A percentile compares a stretch with the other conserved stretches of the same genome.
These are phyloP conservation scores for Mucor sp. DNA, from an alignment of 371 early-diverging fungal genomes.

Conservation along the genomic window DNA sequence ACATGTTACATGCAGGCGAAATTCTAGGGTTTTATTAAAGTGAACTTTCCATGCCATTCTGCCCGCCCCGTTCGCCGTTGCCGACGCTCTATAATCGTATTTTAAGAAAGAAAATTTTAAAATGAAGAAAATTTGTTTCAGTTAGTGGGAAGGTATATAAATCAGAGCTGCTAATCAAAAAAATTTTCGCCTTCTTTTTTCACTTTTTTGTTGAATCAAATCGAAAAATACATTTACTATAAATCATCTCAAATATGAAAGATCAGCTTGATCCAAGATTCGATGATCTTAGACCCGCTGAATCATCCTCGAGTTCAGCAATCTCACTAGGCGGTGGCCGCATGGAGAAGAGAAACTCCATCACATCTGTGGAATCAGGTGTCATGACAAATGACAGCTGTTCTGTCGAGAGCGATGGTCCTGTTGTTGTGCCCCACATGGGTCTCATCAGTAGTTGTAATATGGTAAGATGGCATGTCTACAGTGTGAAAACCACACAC, in stretches of 20 bases:
- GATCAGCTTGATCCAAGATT: slow-evolving; percentile 1
- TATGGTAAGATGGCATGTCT: slow-evolving; percentile 25
- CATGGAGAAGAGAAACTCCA: slow-evolving; percentile 21
- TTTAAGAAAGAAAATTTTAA: neutral
- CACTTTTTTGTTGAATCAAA: neutral
- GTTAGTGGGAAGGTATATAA: neutral
- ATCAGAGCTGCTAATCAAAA: neutral
- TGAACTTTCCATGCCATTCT: neutral
- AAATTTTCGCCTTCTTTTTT: neutral
- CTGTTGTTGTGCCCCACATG: slow-evolving; percentile 33
- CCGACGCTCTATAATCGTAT: neutral
- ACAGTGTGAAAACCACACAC: neutral
- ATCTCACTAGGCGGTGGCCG: slow-evolving; percentile 9
- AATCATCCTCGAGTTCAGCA: slow-evolving; percentile 4
- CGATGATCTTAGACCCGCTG: neutral
- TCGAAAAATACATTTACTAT: neutral
- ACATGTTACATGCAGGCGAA: neutral
- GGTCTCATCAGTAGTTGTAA: slow-evolving; percentile 37
- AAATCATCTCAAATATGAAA: neutral
- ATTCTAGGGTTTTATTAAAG: neutral
- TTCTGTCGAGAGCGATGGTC: neutral
- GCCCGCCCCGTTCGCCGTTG: too few species aligned
- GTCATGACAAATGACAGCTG: neutral
- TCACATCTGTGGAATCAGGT: slow-evolving; percentile 26
- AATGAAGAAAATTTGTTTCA: neutral